Evolutionary conservation across 768 basidiomycete genomes (phyloP).

Genomic region (Calocybe cyanea): DNA sequence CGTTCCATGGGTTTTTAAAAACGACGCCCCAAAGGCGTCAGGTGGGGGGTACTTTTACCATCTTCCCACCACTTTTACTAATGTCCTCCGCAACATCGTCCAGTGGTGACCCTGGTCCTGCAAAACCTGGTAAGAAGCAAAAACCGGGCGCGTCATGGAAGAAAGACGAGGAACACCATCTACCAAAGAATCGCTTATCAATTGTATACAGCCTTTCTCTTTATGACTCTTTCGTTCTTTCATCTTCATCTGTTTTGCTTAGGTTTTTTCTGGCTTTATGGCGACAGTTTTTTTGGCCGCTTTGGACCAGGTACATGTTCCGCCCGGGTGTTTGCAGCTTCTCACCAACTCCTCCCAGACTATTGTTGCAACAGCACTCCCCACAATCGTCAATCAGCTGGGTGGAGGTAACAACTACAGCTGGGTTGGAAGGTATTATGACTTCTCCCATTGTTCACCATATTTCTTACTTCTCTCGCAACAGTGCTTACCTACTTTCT

Average conservation of each 20-base stretch:
- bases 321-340: not conserved
- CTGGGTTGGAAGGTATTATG: slow-evolving; percentile 66
- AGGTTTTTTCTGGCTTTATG: slow-evolving; percentile 49
- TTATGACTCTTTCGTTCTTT: not conserved
- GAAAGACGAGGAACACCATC: slow-evolving; percentile 45
- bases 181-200: slow-evolving; percentile 50
- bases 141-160: slow-evolving; percentile 53
- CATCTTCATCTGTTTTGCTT: not conserved
- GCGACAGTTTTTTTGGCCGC: slow-evolving; percentile 47
- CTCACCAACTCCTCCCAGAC: slow-evolving; percentile 33
- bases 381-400: slow-evolving; percentile 64
- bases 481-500: slow-evolving; percentile 71
- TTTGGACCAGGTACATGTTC: slow-evolving; percentile 51
- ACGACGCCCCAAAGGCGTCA: slow-evolving; percentile 14
- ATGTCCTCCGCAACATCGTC: slow-evolving; percentile 16
- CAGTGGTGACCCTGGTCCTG: slow-evolving; percentile 12
- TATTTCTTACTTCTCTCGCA: slow-evolving; percentile 5
- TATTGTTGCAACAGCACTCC: slow-evolving; percentile 72
- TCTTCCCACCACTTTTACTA: slow-evolving; percentile 4
- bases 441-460: not conserved
- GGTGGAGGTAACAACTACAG: slow-evolving; percentile 62
- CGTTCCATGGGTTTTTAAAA: slow-evolving; percentile 6
- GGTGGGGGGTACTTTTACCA: slow-evolving; percentile 2
- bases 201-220: slow-evolving; percentile 30
- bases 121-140: slow-evolving; percentile 20